These are phyloP conservation scores for Candida silvatica DNA, from an alignment of 805 yeast species.

Conservation along the genomic window DNA sequence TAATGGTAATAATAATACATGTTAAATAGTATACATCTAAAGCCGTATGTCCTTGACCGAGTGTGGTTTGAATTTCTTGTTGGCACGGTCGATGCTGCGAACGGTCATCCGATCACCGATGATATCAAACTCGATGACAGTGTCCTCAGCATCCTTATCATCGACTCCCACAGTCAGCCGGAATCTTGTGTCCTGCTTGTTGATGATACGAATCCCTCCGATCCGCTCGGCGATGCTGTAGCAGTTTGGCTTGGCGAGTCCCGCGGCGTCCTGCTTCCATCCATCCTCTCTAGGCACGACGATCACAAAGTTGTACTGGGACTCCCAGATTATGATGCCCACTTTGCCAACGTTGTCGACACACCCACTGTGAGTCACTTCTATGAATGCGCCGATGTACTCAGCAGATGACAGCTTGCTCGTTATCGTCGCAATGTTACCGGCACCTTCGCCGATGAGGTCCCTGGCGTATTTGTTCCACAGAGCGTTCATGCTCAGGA, in stretches of 20 bases:
- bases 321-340: slow-evolving; percentile 83
- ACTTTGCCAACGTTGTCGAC: slow-evolving; percentile 46
- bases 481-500: slow-evolving; percentile 45
- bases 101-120: slow-evolving; percentile 74
- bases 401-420: slow-evolving; percentile 69
- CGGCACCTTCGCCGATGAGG: slow-evolving; percentile 29
- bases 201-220: slow-evolving; percentile 61
- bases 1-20: background rate
- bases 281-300: slow-evolving; percentile 37
- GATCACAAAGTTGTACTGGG: slow-evolving; percentile 62
- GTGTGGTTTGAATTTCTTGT: slow-evolving; percentile 77
- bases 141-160: too few species aligned
- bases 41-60: slow-evolving; percentile 33
- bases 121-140: slow-evolving; percentile 43
- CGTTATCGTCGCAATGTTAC: slow-evolving; percentile 26
- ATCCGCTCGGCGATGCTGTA: slow-evolving; percentile 23
- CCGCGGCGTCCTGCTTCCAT: slow-evolving; percentile 24
- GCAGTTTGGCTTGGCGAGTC: slow-evolving; percentile 13
- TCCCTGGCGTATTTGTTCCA: slow-evolving; percentile 70
- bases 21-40: slow-evolving; percentile 2
- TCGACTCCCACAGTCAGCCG: slow-evolving; percentile 28
- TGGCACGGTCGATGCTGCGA: slow-evolving; percentile 73
- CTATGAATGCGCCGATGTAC: slow-evolving; percentile 65
- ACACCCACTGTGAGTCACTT: slow-evolving; percentile 51
- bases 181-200: slow-evolving; percentile 63